Conservation (phyloP, 192 early-diverging fungal genomes). For the Backusella liffmaniae region DNA sequence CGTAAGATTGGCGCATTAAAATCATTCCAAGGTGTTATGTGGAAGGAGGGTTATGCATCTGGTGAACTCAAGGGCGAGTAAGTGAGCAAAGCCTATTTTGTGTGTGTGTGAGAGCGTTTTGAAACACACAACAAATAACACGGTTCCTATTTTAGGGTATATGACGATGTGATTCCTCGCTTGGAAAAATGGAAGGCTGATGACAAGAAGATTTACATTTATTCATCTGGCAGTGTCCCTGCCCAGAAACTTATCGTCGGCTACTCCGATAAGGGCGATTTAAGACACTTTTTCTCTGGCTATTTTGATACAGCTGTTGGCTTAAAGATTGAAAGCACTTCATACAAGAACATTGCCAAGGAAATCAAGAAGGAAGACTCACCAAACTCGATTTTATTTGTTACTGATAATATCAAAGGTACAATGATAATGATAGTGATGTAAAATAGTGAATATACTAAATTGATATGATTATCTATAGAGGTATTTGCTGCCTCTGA, state of each 20-base stretch:
- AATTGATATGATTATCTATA: slow-evolving; percentile 11
- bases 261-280: slow-evolving; percentile 74
- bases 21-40: slow-evolving; percentile 95
- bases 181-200: slow-evolving; percentile 67
- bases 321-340: slow-evolving; percentile 62
- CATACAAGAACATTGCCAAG: slow-evolving; percentile 75
- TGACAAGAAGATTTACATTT: slow-evolving; percentile 80
- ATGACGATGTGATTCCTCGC: slow-evolving; percentile 80
- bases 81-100: slow-evolving; percentile 26
- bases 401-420: slow-evolving; percentile 89
- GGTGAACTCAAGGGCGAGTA: slow-evolving; percentile 77
- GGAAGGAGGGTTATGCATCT: slow-evolving; percentile 79
- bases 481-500: slow-evolving; percentile 77
- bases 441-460: background rate
- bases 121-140: background rate
- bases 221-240: slow-evolving; percentile 92
- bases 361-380: slow-evolving; percentile 55
- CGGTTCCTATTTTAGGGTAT: slow-evolving; percentile 54
- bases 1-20: slow-evolving; percentile 91
- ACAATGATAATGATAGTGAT: background rate
- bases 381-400: slow-evolving; percentile 66
- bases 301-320: slow-evolving; percentile 96
- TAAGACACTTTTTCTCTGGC: slow-evolving; percentile 72
- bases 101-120: slow-evolving; percentile 7
- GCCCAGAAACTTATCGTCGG: slow-evolving; percentile 95